Base-by-base conservation (phyloP, 352 stramenopile species). In the Elongisporangium senticosum region DNA sequence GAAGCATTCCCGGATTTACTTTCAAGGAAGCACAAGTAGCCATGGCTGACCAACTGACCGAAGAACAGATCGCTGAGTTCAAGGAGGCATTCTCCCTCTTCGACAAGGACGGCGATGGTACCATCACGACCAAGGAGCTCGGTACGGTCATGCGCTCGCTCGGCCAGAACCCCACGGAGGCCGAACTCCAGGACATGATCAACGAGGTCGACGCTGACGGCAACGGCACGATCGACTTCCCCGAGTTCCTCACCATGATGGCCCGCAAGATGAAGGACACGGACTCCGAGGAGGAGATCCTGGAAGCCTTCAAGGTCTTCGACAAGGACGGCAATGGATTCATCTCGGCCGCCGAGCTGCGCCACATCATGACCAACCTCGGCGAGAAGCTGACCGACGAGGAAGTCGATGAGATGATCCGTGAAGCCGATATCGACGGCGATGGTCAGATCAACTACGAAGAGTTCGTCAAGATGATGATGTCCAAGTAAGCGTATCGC, bases 71-170 rank as follows among this genome's bases (percentile, higher is more conserved):
- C 83, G 96, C 96, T 48, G 97, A 99, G 90, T 99, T 99, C 90
- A 99, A 99, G 94, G 97, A 99, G 84, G 97, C 97, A 19, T 99
- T 99, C 88, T 99, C 95, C 70, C 90, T 99, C 50, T 99, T 99
- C 72, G 96, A 99, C 81, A 98, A 98, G 92, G 96, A 99, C 76
- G 90, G 82, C 59, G 94, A 96, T 98, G 96, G 96, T 83, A 99
- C 96, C 77, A 99, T 99, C 84, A 99, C 96, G 51, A 98, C 96
- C 69, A 99, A 99, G 89, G 96, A 99, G 74, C 87, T 99, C 56
- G 96, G 96, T 85, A 99, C 96, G 66, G 96, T 99, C 61, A 99
- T 99, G 96, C 86, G 96, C 72, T 99, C 96, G 58, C 83, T 99
- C 58, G 96, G 96, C 79, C 96, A 98, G 85, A 98, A 99, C 87